phyloP scores from a whole-genome alignment of 202 grass and related monocot genomes.

The Saccharum hybrid region DNA sequence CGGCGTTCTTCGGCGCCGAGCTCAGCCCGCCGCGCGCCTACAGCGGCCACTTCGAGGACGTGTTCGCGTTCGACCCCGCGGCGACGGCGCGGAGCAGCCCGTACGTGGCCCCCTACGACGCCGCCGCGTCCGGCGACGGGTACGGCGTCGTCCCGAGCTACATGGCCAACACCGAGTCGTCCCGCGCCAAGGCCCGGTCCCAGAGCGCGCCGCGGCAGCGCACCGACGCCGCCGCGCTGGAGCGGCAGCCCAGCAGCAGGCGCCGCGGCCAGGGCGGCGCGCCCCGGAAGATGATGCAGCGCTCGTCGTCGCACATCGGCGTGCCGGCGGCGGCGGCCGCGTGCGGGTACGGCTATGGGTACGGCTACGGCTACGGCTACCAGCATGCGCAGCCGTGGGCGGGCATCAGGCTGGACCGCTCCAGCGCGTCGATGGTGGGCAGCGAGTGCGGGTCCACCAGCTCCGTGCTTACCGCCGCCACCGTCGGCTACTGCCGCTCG shows the following conservation, averaged over 20 bases:
- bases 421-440: conserved; percentile 68
- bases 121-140: background rate
- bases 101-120: conserved; percentile 1
- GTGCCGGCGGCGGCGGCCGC: conserved; percentile 46
- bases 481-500: conserved; percentile 70
- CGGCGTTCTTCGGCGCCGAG: conserved; percentile 49
- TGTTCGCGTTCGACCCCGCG: conserved; percentile 44
- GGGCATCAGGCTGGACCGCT: conserved; percentile 60
- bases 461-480: conserved; percentile 68
- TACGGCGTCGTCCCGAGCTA: conserved; percentile 62
- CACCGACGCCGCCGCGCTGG: conserved; percentile 48
- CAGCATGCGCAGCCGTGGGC: conserved; percentile 59
- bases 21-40: conserved; percentile 51
- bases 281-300: conserved; percentile 65
- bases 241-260: conserved; percentile 63
- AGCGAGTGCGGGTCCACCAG: conserved; percentile 93
- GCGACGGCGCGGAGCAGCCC: conserved; percentile 62
- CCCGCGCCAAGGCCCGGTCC: conserved; percentile 79
- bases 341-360: background rate
- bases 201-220: conserved; percentile 82
- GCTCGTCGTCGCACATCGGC: conserved; percentile 80
- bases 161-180: conserved; percentile 90
- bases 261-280: conserved; percentile 53
- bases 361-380: background rate
- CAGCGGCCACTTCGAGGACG: conserved; percentile 65